Conservation (phyloP, 2,329 filamentous ascomycete species). For the Aureobasidium subglaciale region DNA sequence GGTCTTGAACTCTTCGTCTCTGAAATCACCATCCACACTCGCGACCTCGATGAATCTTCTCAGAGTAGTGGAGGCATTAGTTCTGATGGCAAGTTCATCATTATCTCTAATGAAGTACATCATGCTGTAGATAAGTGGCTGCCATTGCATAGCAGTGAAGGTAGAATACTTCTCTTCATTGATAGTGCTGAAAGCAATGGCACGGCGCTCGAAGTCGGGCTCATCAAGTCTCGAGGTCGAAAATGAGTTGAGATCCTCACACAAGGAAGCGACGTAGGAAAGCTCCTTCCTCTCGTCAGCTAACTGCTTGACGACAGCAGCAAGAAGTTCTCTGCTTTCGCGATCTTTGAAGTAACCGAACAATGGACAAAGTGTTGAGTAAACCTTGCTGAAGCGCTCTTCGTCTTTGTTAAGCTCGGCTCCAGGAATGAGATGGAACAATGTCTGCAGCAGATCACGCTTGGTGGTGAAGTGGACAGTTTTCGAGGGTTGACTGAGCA, state of each 20-base stretch:
- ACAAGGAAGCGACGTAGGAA: conserved; percentile 59
- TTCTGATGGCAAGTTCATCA: conserved; percentile 79
- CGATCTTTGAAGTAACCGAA: conserved; percentile 88
- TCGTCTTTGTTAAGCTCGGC: conserved; percentile 51
- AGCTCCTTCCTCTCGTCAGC: conserved; percentile 57
- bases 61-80: conserved; percentile 74
- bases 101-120: conserved; percentile 78
- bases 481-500: conserved; percentile 78
- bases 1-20: conserved; percentile 44
- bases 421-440: conserved; percentile 71
- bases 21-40: conserved; percentile 41
- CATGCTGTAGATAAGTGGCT: conserved; percentile 80
- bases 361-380: conserved; percentile 66
- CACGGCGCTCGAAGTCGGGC: conserved; percentile 77
- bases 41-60: conserved; percentile 64
- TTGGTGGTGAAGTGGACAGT: conserved; percentile 79
- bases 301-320: conserved; percentile 65
- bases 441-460: conserved; percentile 67
- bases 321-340: conserved; percentile 65
- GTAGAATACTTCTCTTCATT: conserved; percentile 53
- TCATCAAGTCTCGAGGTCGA: conserved; percentile 67
- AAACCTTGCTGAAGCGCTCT: conserved; percentile 58
- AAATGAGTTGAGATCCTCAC: conserved; percentile 74
- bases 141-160: conserved; percentile 70
- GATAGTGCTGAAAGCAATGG: conserved; percentile 68